Percentiles rank a stretch among this genome's conserved stretches.
These are phyloP conservation scores for Euphorbia pulcherrima DNA, from an alignment of 345 rosid species.

Conservation along the genomic window DNA sequence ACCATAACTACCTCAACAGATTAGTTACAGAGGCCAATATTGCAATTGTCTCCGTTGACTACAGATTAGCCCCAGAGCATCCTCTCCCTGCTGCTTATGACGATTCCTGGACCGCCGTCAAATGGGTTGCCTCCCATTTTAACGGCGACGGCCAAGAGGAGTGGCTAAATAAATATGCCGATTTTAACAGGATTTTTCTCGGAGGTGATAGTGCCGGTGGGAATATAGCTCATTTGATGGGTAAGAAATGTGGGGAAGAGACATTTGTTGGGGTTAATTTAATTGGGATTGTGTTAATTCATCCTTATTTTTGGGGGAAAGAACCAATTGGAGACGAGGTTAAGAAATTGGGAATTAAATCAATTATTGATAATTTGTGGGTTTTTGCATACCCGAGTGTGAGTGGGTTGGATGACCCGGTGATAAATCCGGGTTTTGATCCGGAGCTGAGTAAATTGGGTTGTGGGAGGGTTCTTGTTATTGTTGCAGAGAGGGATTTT, in stretches of 20 bases:
- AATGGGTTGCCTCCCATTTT: conserved; percentile 19
- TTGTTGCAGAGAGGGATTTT: conserved; percentile 17
- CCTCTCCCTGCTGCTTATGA: conserved; percentile 42
- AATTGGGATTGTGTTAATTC: conserved; percentile 14
- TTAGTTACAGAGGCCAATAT: conserved; percentile 36
- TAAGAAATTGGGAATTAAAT: background rate
- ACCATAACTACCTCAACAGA: conserved; percentile 28
- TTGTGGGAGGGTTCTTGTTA: conserved; percentile 13
- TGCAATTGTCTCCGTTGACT: conserved; percentile 38
- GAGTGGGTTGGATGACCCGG: conserved; percentile 23
- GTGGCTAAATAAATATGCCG: conserved; percentile 19
- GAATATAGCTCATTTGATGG: conserved; percentile 14
- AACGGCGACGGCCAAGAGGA: conserved; percentile 16
- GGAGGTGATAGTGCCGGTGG: conserved; percentile 28
- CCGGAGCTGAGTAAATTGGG: conserved; percentile 15
- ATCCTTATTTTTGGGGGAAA: conserved; percentile 23
- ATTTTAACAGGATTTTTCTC: conserved; percentile 10
- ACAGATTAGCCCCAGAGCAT: conserved; percentile 46
- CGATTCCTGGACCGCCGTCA: conserved; percentile 42
- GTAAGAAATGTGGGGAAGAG: background rate
- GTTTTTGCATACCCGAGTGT: conserved; percentile 6
- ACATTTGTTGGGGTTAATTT: background rate
- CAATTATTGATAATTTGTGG: conserved; percentile 5
- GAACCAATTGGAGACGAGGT: conserved; percentile 18
- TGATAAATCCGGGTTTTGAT: conserved; percentile 18